A percentile compares a stretch with the other conserved stretches of the same genome.
phyloP scores from a whole-genome alignment of 2,329 filamentous ascomycete species.

The Zymoseptoria crescenta region DNA sequence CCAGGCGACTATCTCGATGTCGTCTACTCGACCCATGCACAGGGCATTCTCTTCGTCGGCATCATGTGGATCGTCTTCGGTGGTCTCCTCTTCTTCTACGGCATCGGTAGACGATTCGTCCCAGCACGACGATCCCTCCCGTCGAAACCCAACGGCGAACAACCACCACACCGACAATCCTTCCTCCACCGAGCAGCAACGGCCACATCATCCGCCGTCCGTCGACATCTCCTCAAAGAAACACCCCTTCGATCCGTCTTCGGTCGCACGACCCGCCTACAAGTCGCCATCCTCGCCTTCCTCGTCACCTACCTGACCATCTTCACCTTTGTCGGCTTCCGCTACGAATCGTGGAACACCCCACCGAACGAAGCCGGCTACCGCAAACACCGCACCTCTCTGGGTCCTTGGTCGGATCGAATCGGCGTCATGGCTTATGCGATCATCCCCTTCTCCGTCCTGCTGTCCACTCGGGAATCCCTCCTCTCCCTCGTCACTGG shows the following conservation, averaged over 20 bases:
- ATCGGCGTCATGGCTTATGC: constrained; percentile 64
- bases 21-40: constrained; percentile 47
- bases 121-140: neutral
- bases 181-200: neutral
- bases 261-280: constrained; percentile 59
- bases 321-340: constrained; percentile 43
- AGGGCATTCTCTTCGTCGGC: constrained; percentile 47
- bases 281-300: constrained; percentile 53
- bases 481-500: constrained; percentile 63
- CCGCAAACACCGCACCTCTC: constrained; percentile 55
- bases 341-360: constrained; percentile 61
- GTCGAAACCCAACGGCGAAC: neutral
- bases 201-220: constrained; percentile 10
- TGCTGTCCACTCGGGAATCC: constrained; percentile 59
- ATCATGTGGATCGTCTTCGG: constrained; percentile 49
- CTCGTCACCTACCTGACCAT: constrained; percentile 56
- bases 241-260: constrained; percentile 47
- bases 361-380: constrained; percentile 49
- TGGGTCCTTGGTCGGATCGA: constrained; percentile 62
- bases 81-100: constrained; percentile 26
- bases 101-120: constrained; percentile 27
- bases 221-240: constrained; percentile 54
- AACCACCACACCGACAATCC: neutral
- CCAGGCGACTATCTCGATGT: constrained; percentile 34
- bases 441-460: constrained; percentile 60